Evolutionary conservation across 2,329 filamentous ascomycete genomes (phyloP), one percentile per base, ranked within the genome.

Genomic region (Lasiodiplodia sp.): DNA sequence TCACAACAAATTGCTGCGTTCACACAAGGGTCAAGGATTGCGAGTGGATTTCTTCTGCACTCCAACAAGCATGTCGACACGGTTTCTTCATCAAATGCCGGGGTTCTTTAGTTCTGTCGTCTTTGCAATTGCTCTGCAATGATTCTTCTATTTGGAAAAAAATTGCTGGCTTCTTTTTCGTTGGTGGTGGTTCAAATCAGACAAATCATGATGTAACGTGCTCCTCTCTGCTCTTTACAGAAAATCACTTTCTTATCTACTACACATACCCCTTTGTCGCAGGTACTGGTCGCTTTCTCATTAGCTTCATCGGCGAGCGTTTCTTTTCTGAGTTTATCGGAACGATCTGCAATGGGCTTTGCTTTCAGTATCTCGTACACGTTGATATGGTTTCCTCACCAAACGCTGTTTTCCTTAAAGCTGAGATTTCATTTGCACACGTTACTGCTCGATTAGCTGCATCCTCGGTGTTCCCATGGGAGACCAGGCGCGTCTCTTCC

Each of bases 1-100:
- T 67, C 65, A 67, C 65, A 64, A 64, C 55, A 67, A 67, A 67
- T 67, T 67, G 65, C 65, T 67, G 65, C 65, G 60, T 67, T 67
- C 65, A 66, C 40, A 67, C 60, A 64, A 58, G 65, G 65, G 65
- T 67, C 55, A 58, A 67, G 53, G 65, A 34, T 57, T 67, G 53
- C 65, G 52, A 49, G 65, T 57, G 65, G 53, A 51, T 67, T 67
- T 67, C 18, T 49, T 67, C 57, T 55, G 64, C 64, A 67, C 64
- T 67, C 65, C 49, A 57, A 57, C 53, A 67, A 67, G 65, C 65
- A 67, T 67, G 65, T 67, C 65, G 55, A 67, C 65, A 67, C 53
- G 65, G 65, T 67, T 67, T 58, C 53, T 58, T 67, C 55, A 58
- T 67, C 65, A 58, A 58, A 67, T 51, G 53, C 65, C 55, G 65